Evolutionary conservation across 2,329 filamentous ascomycete species (phyloP).

Genomic region (Aspergillus eucalypticola): DNA sequence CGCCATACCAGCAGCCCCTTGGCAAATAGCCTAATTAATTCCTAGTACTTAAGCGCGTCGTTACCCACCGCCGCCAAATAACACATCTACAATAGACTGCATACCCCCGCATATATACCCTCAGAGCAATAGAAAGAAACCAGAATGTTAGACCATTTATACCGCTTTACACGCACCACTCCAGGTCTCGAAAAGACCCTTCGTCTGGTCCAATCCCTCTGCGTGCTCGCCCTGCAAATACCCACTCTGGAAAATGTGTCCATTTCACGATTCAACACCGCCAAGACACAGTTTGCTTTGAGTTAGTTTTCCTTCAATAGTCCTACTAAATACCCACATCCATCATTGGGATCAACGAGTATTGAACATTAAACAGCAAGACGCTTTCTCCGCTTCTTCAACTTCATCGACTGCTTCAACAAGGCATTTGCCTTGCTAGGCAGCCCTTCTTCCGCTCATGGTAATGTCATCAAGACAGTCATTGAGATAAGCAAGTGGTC

Average conservation of each 20-base stretch:
- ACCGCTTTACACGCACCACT: slow-evolving; percentile 29
- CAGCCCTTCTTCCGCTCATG: slow-evolving; percentile 17
- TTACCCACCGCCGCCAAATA: too few species aligned
- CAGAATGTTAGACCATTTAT: slow-evolving; percentile 24
- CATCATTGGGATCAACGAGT: neutral
- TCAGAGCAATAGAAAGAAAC: neutral
- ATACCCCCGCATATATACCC: neutral
- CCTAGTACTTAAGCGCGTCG: too few species aligned
- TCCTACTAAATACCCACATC: neutral
- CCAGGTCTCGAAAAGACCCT: slow-evolving; percentile 37
- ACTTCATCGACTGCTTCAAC: slow-evolving; percentile 63
- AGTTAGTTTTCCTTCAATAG: slow-evolving; percentile 30
- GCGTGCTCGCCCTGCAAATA: slow-evolving; percentile 26
- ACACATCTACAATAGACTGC: neutral
- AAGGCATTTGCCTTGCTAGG: slow-evolving; percentile 50
- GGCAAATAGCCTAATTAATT: too few species aligned
- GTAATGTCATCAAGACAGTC: slow-evolving; percentile 26
- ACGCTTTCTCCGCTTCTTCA: slow-evolving; percentile 68
- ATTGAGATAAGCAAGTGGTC: slow-evolving; percentile 60
- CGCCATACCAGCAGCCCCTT: too few species aligned
- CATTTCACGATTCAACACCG: slow-evolving; percentile 32
- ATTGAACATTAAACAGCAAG: slow-evolving; percentile 43
- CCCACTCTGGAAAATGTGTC: slow-evolving; percentile 21
- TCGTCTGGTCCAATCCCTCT: slow-evolving; percentile 35
- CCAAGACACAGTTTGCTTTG: slow-evolving; percentile 42